Percentiles rank a stretch among this genome's conserved stretches.
Conservation (phyloP, 805 yeast species). For the Kluyveromyces lactis region DNA sequence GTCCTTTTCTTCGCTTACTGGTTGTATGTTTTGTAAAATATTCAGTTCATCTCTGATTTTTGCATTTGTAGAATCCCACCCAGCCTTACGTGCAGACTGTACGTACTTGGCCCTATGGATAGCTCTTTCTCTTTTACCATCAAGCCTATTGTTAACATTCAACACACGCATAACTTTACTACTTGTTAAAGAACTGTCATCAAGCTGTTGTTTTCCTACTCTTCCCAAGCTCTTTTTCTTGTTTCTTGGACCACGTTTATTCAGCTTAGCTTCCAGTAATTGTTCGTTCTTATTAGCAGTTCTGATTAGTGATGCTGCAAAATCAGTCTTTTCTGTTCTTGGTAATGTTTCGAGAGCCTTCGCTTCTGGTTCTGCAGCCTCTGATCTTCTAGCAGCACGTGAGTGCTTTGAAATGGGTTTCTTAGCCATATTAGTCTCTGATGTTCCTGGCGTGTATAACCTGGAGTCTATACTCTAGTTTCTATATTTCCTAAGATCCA, state of each 20-base stretch:
- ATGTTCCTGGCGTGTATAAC: no score
- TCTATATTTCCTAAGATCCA: no score
- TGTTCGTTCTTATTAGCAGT: slow-evolving; percentile 60
- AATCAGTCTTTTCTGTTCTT: slow-evolving; percentile 50
- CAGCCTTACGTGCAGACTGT: slow-evolving; percentile 54
- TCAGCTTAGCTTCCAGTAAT: slow-evolving; percentile 48
- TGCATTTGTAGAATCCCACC: slow-evolving; percentile 64
- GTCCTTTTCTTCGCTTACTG: slow-evolving; percentile 3
- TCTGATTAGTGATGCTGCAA: slow-evolving; percentile 57
- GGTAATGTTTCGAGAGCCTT: slow-evolving; percentile 45
- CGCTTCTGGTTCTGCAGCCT: slow-evolving; percentile 37
- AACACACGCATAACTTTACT: slow-evolving; percentile 41
- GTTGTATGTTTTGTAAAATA: slow-evolving; percentile 5
- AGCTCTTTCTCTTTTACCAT: slow-evolving; percentile 56
- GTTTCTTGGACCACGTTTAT: slow-evolving; percentile 21
- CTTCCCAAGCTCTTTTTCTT: slow-evolving; percentile 20
- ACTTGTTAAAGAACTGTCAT: slow-evolving; percentile 11
- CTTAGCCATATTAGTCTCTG: slow-evolving; percentile 19
- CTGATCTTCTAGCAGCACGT: slow-evolving; percentile 71
- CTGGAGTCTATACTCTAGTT: no score
- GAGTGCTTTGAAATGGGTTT: slow-evolving; percentile 52
- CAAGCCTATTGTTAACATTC: slow-evolving; percentile 45
- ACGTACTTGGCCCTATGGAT: slow-evolving; percentile 55
- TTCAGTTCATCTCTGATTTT: slow-evolving; percentile 31
- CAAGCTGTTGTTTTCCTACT: slow-evolving; percentile 17